A percentile compares a stretch with the other conserved stretches of the same genome.
These are phyloP conservation scores for Bromus sterilis DNA, from an alignment of 176 grass and related monocot species.

Conservation along the genomic window DNA sequence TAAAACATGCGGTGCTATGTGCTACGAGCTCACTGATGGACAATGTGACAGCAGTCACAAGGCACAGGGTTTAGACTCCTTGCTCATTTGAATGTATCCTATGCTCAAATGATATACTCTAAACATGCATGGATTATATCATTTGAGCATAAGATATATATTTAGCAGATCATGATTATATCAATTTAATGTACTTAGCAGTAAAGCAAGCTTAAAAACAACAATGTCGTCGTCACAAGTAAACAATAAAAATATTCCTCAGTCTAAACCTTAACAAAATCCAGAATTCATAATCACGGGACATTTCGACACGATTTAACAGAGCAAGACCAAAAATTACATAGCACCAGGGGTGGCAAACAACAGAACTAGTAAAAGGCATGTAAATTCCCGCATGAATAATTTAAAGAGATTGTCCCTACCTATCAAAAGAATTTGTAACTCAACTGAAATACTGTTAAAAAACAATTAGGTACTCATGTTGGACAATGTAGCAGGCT, in stretches of 20 bases:
- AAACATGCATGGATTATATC: no score
- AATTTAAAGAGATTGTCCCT: not conserved
- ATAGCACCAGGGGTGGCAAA: not conserved
- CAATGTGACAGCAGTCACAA: not conserved
- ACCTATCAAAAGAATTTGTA: not conserved
- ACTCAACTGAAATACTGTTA: not conserved
- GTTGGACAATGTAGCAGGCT: not conserved
- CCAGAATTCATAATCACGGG: not conserved
- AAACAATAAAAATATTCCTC: not conserved
- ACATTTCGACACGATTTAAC: not conserved
- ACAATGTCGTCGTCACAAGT: not conserved
- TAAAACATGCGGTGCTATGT: not conserved
- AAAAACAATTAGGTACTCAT: not conserved
- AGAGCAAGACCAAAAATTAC: not conserved
- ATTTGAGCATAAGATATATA: no score
- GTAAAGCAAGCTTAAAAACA: not conserved
- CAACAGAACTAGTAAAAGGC: not conserved
- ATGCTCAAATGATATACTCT: not conserved
- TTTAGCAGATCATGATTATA: no score
- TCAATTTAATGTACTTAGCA: no score
- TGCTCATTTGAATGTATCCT: not conserved
- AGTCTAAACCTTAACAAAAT: not conserved
- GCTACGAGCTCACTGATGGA: not conserved
- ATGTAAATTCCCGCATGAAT: not conserved
- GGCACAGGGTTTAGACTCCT: not conserved